A percentile compares a stretch with the other conserved stretches of the same genome.
phyloP scores from a whole-genome alignment of 805 yeast species.

The Helenozyma baotianmanensis region DNA sequence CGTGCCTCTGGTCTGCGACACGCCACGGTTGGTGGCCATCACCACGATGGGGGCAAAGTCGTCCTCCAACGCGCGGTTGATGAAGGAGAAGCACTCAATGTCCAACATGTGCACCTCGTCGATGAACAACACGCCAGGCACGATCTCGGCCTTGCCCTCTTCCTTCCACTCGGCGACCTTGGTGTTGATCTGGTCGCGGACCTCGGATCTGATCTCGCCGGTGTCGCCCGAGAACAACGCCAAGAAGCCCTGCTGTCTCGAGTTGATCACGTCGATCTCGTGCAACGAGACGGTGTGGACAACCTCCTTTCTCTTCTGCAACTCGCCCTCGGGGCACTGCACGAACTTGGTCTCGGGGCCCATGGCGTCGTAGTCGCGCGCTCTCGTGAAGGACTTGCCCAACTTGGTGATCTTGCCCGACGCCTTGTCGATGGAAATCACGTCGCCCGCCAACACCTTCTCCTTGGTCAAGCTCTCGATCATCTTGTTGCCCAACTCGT shows the following conservation, averaged over 20 bases:
- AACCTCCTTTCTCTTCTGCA: constrained; percentile 91
- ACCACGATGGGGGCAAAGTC: constrained; percentile 95
- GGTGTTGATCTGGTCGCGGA: constrained; percentile 92
- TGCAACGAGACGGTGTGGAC: constrained; percentile 97
- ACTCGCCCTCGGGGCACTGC: constrained; percentile 98
- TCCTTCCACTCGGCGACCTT: constrained; percentile 98
- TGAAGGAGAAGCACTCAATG: constrained; percentile 90
- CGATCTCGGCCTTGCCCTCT: constrained; percentile 97
- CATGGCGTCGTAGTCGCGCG: constrained; percentile 98
- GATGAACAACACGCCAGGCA: constrained; percentile 95
- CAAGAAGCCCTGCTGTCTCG: constrained; percentile 95
- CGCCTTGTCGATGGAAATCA: constrained; percentile 90
- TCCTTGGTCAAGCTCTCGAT: constrained; percentile 91
- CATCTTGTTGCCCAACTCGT: constrained; percentile 92
- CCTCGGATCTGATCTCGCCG: constrained; percentile 94
- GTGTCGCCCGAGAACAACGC: constrained; percentile 95
- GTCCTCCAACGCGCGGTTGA: constrained; percentile 94
- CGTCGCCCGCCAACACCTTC: constrained; percentile 95
- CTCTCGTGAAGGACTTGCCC: constrained; percentile 93
- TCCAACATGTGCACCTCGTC: constrained; percentile 99
- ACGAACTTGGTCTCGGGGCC: constrained; percentile 97
- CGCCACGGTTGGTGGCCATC: constrained; percentile 95
- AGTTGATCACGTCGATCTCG: constrained; percentile 95
- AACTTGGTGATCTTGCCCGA: constrained; percentile 90
- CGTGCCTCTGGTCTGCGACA: constrained; percentile 91